Percentiles rank a stretch among this genome's conserved stretches.
phyloP scores from a whole-genome alignment of 2,329 filamentous ascomycete genomes.

The Cercospora sp. region DNA sequence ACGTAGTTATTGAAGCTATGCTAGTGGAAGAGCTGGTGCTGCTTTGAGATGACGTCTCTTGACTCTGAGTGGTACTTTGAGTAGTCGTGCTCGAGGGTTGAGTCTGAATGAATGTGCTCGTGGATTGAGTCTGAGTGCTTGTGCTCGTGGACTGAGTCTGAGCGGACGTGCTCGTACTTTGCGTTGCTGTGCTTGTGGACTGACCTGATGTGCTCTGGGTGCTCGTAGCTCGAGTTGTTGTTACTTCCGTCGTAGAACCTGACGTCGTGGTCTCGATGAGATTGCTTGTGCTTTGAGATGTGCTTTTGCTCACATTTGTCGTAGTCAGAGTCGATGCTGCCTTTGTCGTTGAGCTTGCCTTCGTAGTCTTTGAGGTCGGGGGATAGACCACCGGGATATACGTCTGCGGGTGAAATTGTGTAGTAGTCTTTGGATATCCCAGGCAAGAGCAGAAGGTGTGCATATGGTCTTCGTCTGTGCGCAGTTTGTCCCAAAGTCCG shows the following conservation, averaged over 20 bases:
- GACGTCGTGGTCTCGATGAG: background rate
- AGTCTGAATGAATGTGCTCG: too few relatives aligned
- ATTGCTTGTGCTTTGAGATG: background rate
- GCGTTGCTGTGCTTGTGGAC: background rate
- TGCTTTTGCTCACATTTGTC: background rate
- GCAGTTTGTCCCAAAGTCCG: background rate
- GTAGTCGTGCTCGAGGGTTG: too few relatives aligned
- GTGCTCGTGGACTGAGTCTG: background rate
- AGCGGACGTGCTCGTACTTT: background rate
- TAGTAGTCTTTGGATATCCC: background rate
- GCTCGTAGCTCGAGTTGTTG: background rate
- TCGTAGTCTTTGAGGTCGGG: background rate
- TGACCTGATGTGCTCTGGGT: background rate
- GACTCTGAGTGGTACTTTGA: background rate
- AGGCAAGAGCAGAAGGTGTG: background rate
- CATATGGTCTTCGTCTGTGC: background rate
- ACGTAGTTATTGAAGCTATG: background rate
- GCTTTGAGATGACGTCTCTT: background rate
- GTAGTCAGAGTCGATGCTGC: background rate
- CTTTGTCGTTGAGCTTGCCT: background rate
- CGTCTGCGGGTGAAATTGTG: background rate
- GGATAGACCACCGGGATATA: background rate
- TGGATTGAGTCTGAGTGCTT: background rate
- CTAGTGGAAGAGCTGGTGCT: background rate
- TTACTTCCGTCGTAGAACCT: background rate